Percentiles rank a stretch among this genome's conserved stretches.
phyloP scores from a whole-genome alignment of 2,329 filamentous ascomycete genomes.

The Trichoderma sp. region DNA sequence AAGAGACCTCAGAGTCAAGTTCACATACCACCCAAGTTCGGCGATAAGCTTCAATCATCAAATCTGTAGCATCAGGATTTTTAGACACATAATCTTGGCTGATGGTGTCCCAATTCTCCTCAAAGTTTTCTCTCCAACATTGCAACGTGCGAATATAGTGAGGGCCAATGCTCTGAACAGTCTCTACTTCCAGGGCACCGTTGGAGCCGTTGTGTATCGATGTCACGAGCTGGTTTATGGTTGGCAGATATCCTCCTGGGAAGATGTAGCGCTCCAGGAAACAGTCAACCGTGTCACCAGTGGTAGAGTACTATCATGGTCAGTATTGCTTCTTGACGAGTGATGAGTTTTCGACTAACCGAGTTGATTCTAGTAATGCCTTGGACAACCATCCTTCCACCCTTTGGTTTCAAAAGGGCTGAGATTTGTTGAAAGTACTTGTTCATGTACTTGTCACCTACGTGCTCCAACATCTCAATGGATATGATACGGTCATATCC shows the following conservation, averaged over 20 bases:
- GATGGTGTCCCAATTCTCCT: conserved; percentile 29
- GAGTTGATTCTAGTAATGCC: conserved; percentile 60
- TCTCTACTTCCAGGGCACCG: conserved; percentile 62
- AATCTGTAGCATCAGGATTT: conserved; percentile 57
- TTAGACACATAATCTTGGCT: conserved; percentile 52
- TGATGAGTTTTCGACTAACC: not conserved
- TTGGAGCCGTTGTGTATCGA: conserved; percentile 59
- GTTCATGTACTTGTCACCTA: conserved; percentile 62
- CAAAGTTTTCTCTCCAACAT: conserved; percentile 64
- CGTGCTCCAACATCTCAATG: conserved; percentile 74
- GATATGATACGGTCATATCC: conserved; percentile 68
- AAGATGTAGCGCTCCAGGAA: conserved; percentile 58
- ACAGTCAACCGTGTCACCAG: not conserved
- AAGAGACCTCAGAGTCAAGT: not conserved
- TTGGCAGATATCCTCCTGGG: conserved; percentile 68
- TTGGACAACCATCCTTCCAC: conserved; percentile 66
- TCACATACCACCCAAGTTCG: conserved; percentile 63
- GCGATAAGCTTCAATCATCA: conserved; percentile 62
- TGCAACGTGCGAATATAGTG: conserved; percentile 68
- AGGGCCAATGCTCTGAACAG: conserved; percentile 67
- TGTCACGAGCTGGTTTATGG: conserved; percentile 53
- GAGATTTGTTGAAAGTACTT: conserved; percentile 66
- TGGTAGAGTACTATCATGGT: not conserved
- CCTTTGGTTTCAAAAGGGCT: conserved; percentile 59
- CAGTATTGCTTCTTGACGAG: not conserved